Evolutionary conservation across 2,329 filamentous ascomycete species (phyloP), one percentile per base, ranked within the genome.

Genomic region (Colletotrichum melonis): DNA sequence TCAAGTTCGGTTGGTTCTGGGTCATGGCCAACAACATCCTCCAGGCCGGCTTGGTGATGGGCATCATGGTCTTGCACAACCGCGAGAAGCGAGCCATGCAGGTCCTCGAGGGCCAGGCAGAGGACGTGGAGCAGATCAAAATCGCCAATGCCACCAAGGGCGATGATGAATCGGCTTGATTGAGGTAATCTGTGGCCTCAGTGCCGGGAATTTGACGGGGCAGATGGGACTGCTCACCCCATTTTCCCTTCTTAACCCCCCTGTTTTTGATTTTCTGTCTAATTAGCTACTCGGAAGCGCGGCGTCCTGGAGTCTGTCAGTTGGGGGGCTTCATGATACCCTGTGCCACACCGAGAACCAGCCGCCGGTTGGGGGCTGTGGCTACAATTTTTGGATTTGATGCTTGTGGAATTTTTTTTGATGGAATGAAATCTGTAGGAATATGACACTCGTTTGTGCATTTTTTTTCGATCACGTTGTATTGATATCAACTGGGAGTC

Each of bases 261-360:
- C 30, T 32, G 11, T 16, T 58, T 52, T 35, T 38, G 16, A 19
- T 58, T 19, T 38, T 24, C 16, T 65, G 22, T 59, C n/a, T 59
- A 66, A 42, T 42, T 42, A 42, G 62, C 54, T 59, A 66, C 62
- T 70, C 54, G 54, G 67, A 59, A 59, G 62, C 62, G 55, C 52
- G 67, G 62, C 67, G 67, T 66, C 60, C 56, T 70, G 62, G 60
- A 66, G 67, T 66, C 67, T 70, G 62, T 59, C 55, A 66, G 67
- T 66, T 66, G 67, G 28, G 66, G 54, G 67, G 60, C 62, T 66
- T 66, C 55, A 65, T 59, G 54, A 70, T 66, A 70, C 60, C 54
- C 38, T 42, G 38, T 42, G 38, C 38, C 38, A 70, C 42, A 42
- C 67, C 62, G 60, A 59, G 67, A 66, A 42, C 60, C 42, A 59